Evolutionary conservation across 83 land plant species (phyloP), one percentile per base, ranked within the genome.

Genomic region (Picea abies): DNA sequence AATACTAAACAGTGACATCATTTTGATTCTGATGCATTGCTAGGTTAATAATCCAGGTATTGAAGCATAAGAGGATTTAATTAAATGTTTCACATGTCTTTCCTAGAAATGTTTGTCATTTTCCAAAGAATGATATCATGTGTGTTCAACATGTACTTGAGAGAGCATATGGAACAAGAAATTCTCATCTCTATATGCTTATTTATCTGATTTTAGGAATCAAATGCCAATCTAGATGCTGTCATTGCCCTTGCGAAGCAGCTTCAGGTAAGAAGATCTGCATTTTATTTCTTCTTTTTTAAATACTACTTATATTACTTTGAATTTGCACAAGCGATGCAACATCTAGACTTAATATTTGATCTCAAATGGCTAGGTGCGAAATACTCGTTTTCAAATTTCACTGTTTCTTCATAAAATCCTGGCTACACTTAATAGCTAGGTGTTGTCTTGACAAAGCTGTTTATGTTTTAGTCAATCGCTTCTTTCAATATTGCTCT

Each of bases 221-320:
- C 93, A 12, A 97, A 97, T 91, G 89, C 90, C 60, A 97, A 97
- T 86, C 89, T 97, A 80, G 99, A 97, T 90, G 94, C 89, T 82
- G 89, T 97, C 29, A 92, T 92, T 56, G 88, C 85, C n/a, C 92
- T 97, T 85, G 99, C 99, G 41, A 92, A 94, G 79, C 78, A 92
- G 80, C 91, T 96, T 81, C 99, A 96, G 96, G 96, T 93, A 75
- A 52, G 56, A 10, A 52, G 12, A 52, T 52, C 37, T 10, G 3
- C 22, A 73, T 72, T 72, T 39, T 20, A 12, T 12, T 9, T 15
- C 41, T 29, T 7, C 22, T 41, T 39, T 52, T 26, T 19, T 77
- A 39, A 20, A 17, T 5, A 47, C 19, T 3, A 20, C 44, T 64
- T 47, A 22, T 47, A 4, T 76, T 25, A 71, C 5, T 41, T 41